phyloP scores from a whole-genome alignment of 2,329 filamentous ascomycete species.

The Hypoxylon sp. region DNA sequence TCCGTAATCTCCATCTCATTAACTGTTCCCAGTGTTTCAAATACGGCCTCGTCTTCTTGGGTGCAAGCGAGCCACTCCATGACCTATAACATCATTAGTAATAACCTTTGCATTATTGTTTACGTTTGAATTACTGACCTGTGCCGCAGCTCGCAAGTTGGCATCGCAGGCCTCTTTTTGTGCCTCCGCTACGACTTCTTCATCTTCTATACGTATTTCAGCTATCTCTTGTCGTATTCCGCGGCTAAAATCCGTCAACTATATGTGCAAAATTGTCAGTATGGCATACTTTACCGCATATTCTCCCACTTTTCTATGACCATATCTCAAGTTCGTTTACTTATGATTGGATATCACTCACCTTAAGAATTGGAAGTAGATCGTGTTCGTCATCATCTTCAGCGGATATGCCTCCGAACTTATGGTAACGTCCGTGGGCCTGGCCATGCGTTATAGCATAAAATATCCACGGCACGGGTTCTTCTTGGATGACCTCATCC shows the following conservation, averaged over 20 bases:
- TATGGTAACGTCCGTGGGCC: background rate
- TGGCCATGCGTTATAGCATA: background rate
- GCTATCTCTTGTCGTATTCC: background rate
- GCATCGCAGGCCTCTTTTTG: background rate
- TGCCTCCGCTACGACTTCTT: background rate
- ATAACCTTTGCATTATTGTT: background rate
- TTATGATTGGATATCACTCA: background rate
- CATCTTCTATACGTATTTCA: background rate
- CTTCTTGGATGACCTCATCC: no score
- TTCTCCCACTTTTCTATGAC: background rate
- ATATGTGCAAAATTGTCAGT: background rate
- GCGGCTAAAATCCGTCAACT: background rate
- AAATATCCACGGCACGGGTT: no score
- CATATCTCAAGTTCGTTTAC: background rate
- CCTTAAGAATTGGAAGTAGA: background rate
- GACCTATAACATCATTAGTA: background rate
- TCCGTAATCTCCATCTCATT: background rate
- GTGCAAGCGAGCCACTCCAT: background rate
- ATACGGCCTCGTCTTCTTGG: background rate
- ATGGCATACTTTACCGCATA: background rate
- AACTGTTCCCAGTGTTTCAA: background rate
- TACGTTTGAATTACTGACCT: background rate
- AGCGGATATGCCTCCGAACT: background rate
- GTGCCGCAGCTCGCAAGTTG: background rate
- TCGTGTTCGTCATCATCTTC: background rate